phyloP scores from a whole-genome alignment of 257 asterid genomes.

The Hygrophila difformis region DNA sequence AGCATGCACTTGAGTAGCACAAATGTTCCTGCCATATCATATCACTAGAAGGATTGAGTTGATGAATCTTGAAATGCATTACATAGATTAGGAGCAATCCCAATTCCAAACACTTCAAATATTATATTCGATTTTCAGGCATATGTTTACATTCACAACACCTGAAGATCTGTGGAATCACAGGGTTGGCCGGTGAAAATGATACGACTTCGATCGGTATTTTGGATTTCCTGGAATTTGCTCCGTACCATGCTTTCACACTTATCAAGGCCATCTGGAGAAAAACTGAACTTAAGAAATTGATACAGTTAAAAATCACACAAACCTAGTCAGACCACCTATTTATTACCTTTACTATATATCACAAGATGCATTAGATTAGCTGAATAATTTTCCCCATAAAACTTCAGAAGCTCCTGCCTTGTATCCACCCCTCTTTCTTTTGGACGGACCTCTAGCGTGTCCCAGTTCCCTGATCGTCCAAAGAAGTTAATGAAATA shows the following conservation, averaged over 20 bases:
- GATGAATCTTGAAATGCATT: too few species aligned
- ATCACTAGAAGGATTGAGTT: too few species aligned
- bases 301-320: slow-evolving; percentile 2
- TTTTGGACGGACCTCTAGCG: slow-evolving; percentile 85
- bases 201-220: slow-evolving; percentile 43
- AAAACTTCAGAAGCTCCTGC: slow-evolving; percentile 75
- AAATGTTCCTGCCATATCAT: too few species aligned
- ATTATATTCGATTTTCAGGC: too few species aligned
- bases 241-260: slow-evolving; percentile 64
- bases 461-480: slow-evolving; percentile 93
- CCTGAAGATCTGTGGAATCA: slow-evolving; percentile 77
- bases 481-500: not conserved
- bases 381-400: slow-evolving; percentile 78
- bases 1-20: too few species aligned
- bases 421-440: slow-evolving; percentile 80
- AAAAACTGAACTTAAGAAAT: slow-evolving; percentile 19
- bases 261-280: slow-evolving; percentile 74
- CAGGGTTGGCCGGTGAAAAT: slow-evolving; percentile 83
- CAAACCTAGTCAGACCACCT: slow-evolving; percentile 15
- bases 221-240: slow-evolving; percentile 76
- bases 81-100: too few species aligned
- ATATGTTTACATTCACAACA: slow-evolving; percentile 5
- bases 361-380: slow-evolving; percentile 93
- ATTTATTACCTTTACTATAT: slow-evolving; percentile 66
- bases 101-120: too few species aligned